These are phyloP conservation scores for Cardiospermum halicacabum DNA, from an alignment of 345 rosid genomes.

Conservation along the genomic window DNA sequence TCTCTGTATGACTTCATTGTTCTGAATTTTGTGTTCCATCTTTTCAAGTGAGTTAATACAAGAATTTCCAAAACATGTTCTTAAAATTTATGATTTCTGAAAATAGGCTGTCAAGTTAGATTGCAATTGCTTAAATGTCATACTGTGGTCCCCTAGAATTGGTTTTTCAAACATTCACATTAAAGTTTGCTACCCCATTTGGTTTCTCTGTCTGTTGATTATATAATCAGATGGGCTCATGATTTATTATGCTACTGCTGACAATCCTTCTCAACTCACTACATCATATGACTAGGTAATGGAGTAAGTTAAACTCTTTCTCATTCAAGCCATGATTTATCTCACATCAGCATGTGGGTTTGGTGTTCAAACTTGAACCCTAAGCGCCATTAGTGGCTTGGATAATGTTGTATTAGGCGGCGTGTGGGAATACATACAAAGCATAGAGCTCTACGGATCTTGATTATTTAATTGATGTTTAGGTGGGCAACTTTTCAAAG, in stretches of 20 bases:
- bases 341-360: neutral
- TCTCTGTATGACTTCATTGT: neutral
- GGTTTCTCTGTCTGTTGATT: no score
- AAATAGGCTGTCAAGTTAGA: neutral
- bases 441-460: neutral
- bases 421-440: neutral
- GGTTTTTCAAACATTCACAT: no score
- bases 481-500: neutral
- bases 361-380: neutral
- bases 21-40: neutral
- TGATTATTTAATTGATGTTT: slow-evolving; percentile 14
- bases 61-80: neutral
- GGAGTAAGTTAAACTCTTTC: neutral
- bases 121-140: neutral
- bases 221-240: no score
- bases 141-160: no score
- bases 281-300: no score
- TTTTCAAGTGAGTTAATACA: neutral
- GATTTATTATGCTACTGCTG: no score
- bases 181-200: no score
- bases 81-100: neutral
- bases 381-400: neutral
- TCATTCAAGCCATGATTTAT: neutral
- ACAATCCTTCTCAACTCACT: no score
- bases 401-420: neutral